phyloP scores from a whole-genome alignment of 23 red algal genomes.

The Pyropia haitanensis region DNA sequence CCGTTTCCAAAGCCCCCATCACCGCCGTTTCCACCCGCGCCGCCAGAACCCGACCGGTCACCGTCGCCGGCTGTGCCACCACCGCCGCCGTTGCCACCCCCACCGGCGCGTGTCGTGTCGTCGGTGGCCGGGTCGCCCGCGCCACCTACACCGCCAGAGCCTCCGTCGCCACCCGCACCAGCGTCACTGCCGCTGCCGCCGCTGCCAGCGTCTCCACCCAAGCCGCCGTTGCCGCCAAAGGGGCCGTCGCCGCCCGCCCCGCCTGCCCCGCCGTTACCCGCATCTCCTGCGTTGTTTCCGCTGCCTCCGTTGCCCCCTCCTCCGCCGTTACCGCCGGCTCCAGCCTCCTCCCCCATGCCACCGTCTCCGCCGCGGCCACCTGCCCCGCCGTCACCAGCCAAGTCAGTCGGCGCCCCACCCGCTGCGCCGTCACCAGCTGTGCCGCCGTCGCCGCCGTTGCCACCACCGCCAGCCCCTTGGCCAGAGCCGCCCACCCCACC shows the following conservation, averaged over 20 bases:
- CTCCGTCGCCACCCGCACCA: not conserved
- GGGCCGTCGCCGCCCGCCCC: not conserved
- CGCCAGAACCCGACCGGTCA: not conserved
- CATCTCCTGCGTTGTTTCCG: too few relatives aligned
- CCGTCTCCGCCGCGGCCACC: conserved; percentile 2
- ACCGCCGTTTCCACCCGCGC: conserved; percentile 3
- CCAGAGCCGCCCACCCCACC: conserved; percentile 3
- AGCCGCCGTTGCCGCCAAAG: too few relatives aligned
- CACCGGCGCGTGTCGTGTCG: too few relatives aligned
- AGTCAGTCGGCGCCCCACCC: not conserved
- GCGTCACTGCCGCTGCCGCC: too few relatives aligned
- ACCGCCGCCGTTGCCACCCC: too few relatives aligned
- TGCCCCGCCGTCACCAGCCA: conserved; percentile 6
- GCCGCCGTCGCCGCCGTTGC: conserved; percentile 5
- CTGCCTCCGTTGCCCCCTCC: too few relatives aligned
- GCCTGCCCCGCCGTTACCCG: too few relatives aligned
- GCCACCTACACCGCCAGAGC: not conserved
- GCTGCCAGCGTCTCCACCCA: too few relatives aligned
- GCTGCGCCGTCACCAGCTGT: not conserved
- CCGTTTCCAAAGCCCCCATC: conserved; percentile 3
- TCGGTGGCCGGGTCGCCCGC: too few relatives aligned
- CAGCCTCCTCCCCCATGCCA: too few relatives aligned
- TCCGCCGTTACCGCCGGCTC: too few relatives aligned
- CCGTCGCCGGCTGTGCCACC: too few relatives aligned
- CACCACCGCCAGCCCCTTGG: not conserved